phyloP scores from a whole-genome alignment of 495 filamentous ascomycete genomes.

The Aspergillus ellipticus region DNA sequence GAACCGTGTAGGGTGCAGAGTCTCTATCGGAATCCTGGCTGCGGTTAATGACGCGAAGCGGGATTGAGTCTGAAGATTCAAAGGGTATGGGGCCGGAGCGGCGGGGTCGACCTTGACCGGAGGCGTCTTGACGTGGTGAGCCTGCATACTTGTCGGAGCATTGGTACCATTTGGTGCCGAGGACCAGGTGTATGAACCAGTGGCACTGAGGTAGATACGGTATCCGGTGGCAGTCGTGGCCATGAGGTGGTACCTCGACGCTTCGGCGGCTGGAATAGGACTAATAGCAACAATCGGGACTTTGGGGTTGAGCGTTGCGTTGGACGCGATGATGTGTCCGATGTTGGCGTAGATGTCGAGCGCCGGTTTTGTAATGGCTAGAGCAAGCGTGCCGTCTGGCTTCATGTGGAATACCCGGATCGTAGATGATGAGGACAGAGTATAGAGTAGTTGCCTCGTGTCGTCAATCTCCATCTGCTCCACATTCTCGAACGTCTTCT shows the following conservation, averaged over 20 bases:
- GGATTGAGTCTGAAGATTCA: slow-evolving; percentile 26
- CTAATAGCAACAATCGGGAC: slow-evolving; percentile 77
- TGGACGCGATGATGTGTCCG: slow-evolving; percentile 69
- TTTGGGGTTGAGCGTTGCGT: slow-evolving; percentile 61
- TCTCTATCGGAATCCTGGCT: slow-evolving; percentile 34
- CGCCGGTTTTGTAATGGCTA: slow-evolving; percentile 55
- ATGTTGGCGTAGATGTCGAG: slow-evolving; percentile 60
- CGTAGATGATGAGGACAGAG: slow-evolving; percentile 77
- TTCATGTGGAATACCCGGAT: slow-evolving; percentile 83
- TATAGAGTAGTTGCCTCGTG: slow-evolving; percentile 81
- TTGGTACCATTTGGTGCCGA: slow-evolving; percentile 49
- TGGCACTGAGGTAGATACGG: slow-evolving; percentile 87
- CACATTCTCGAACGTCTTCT: slow-evolving; percentile 57
- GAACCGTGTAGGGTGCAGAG: slow-evolving; percentile 51
- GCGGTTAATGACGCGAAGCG: slow-evolving; percentile 25
- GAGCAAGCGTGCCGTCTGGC: slow-evolving; percentile 44
- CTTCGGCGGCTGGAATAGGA: slow-evolving; percentile 75
- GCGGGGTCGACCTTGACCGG: slow-evolving; percentile 48
- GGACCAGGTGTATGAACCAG: slow-evolving; percentile 66
- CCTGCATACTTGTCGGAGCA: slow-evolving; percentile 92
- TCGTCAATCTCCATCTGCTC: slow-evolving; percentile 82
- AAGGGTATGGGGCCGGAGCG: slow-evolving; percentile 21
- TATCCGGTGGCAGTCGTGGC: slow-evolving; percentile 87
- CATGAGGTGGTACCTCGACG: slow-evolving; percentile 80
- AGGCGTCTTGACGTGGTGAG: slow-evolving; percentile 91